Base-by-base conservation (phyloP, 1,284 basidiomycete species). In the Butyriboletus appendiculatus region DNA sequence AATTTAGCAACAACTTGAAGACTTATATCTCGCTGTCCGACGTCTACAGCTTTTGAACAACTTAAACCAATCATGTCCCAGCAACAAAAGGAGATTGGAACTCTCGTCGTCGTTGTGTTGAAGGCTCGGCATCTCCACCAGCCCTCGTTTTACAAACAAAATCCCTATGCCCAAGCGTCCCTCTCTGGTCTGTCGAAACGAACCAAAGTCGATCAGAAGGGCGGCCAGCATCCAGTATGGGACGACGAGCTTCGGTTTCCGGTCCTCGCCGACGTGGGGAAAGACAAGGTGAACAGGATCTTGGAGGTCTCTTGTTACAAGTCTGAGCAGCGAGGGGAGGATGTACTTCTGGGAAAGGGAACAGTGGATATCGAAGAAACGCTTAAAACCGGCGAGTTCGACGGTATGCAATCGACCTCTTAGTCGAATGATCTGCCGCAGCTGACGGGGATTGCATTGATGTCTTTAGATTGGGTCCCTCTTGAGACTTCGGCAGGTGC, bases 201-300 rank as follows among this genome's bases (percentile, higher is more conserved):
- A 52, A 89, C 87, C 2, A 73, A 77, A 40, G 75, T 82, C 48
- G 86, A 88, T 57, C 71, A 80, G 51, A 88, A 84, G 68, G 89
- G 88, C 11, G 88, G 89, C 1, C 88, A 91, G 59, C 85, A 88
- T 68, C 89, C 88, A 5, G 78, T 84, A 37, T 91, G 89, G 89
- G 88, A 91, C 62, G 79, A 81, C 42, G 88, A 91, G 64, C 64
- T 90, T 35, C 78, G 86, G 48, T 80, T 88, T 61, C 76, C 81
- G 1, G 74, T 91, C 37, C 59, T 71, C 30, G 53, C 55, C 5
- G 68, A 73, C 24, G 47, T 37, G 28, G 67, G 76, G 57, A 81
- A 78, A 64, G 72, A 74, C 39, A 66, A 68, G 1, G 66, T 65
- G 57, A 74, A 76, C 58, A 76, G 88, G 59, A 81, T 75, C 45